Conservation (phyloP, 441 rosid species). For the Populus hybrid region DNA sequence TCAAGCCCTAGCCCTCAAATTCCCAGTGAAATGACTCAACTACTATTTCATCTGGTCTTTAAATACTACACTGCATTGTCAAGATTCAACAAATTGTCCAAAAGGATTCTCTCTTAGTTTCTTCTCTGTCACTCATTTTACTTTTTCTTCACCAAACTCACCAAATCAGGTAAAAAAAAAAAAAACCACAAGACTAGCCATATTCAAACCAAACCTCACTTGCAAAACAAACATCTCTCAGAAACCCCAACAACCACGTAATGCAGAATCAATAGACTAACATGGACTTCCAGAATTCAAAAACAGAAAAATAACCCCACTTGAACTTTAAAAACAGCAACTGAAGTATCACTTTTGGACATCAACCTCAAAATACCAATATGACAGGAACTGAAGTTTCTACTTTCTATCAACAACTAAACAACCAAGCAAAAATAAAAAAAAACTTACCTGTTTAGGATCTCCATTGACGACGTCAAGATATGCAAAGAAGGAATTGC, state of each 20-base stretch:
- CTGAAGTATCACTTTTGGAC: background rate
- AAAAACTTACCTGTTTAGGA: background rate
- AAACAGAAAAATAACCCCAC: background rate
- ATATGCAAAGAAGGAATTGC: background rate
- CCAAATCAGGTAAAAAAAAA: no score
- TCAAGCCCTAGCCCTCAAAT: no score
- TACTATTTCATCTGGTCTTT: no score
- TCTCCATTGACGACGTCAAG: background rate
- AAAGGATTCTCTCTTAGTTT: constrained; percentile 14
- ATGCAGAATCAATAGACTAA: background rate
- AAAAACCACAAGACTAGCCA: constrained; percentile 9
- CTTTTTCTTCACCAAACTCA: constrained; percentile 44
- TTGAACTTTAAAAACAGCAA: background rate
- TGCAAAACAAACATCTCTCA: constrained; percentile 42
- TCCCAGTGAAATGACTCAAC: no score
- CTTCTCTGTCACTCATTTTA: constrained; percentile 24
- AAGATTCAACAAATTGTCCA: no score
- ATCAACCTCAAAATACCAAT: background rate
- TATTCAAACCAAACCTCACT: constrained; percentile 70
- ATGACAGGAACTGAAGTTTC: background rate
- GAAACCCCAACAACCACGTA: constrained; percentile 26
- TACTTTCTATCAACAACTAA: background rate
- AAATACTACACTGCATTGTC: no score
- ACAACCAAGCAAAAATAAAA: background rate
- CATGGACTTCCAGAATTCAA: background rate